These are phyloP conservation scores for Coleophoma crateriformis DNA, from an alignment of 2,329 filamentous ascomycete genomes.

Conservation along the genomic window DNA sequence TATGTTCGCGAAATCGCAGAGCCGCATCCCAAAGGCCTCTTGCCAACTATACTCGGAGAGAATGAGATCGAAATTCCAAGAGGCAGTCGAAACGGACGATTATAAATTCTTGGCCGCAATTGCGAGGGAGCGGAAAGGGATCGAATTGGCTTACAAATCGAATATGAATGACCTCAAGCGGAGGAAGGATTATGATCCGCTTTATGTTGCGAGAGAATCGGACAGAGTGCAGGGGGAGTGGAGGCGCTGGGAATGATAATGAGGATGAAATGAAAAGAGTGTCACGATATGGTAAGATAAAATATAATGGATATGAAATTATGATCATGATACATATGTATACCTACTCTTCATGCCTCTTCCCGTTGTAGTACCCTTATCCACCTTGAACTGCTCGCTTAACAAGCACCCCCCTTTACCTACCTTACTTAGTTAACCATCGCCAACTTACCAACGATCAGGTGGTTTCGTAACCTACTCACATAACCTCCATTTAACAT, in stretches of 20 bases:
- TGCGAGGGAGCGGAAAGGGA: slow-evolving; percentile 46
- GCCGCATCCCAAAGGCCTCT: slow-evolving; percentile 45
- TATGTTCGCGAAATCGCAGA: slow-evolving; percentile 59
- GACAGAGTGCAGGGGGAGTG: slow-evolving; percentile 43
- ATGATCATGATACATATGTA: neutral
- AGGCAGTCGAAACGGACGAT: slow-evolving; percentile 63
- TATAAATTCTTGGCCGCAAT: slow-evolving; percentile 54
- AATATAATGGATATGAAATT: neutral
- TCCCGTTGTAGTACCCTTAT: too few relatives aligned
- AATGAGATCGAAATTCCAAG: slow-evolving; percentile 70
- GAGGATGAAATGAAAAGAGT: neutral
- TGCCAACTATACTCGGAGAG: slow-evolving; percentile 79
- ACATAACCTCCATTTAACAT: too few relatives aligned
- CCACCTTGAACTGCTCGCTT: neutral
- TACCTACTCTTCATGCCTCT: too few relatives aligned
- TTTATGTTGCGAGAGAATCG: slow-evolving; percentile 32
- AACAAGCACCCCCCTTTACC: too few relatives aligned
- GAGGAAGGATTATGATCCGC: slow-evolving; percentile 5
- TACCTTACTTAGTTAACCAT: too few relatives aligned
- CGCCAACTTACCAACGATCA: too few relatives aligned
- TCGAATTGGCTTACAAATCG: slow-evolving; percentile 17
- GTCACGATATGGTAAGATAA: neutral
- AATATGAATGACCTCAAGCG: slow-evolving; percentile 15
- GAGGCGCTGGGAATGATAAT: slow-evolving; percentile 40
- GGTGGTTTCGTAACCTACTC: too few relatives aligned